Conservation (phyloP, 1,139 yeast species). For the Meyerozyma guilliermondii region DNA sequence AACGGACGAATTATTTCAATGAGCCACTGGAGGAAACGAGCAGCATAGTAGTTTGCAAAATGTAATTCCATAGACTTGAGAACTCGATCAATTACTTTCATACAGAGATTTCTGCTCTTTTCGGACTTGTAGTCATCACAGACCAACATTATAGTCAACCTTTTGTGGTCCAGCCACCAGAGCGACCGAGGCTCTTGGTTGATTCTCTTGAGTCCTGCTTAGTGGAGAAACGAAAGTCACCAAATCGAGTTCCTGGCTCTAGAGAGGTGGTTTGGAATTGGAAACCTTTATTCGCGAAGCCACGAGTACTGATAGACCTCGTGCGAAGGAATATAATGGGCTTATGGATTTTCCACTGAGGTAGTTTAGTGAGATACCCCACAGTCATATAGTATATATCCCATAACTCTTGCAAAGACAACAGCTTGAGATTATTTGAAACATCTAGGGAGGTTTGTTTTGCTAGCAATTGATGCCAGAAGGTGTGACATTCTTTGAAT, state of each 20-base stretch:
- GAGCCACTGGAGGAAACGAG: constrained; percentile 30
- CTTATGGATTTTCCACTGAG: too few relatives aligned
- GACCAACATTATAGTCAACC: constrained; percentile 16
- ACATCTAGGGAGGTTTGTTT: neutral
- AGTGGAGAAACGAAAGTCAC: constrained; percentile 26
- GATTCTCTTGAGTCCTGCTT: constrained; percentile 31
- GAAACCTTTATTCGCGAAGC: constrained; percentile 8
- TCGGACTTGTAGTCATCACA: constrained; percentile 1
- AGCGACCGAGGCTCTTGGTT: constrained; percentile 41
- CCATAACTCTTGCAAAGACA: constrained; percentile 2
- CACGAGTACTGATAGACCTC: constrained; percentile 19
- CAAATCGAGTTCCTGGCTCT: constrained; percentile 23
- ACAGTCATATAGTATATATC: constrained; percentile 22
- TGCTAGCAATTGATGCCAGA: constrained; percentile 20
- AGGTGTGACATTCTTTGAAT: constrained; percentile 31
- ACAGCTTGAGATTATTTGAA: neutral
- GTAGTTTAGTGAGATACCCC: constrained; percentile 35
- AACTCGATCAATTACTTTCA: constrained; percentile 14
- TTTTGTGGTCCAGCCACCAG: constrained; percentile 36
- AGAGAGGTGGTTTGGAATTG: constrained; percentile 10
- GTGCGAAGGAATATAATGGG: too few relatives aligned
- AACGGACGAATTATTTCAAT: constrained; percentile 10
- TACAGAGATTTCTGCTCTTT: constrained; percentile 1
- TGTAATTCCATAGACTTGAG: constrained; percentile 31
- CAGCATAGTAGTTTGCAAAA: constrained; percentile 40